A percentile compares a stretch with the other conserved stretches of the same genome.
Evolutionary conservation across 371 early-diverging fungal species (phyloP).

Genomic region (Mucor circinelloides): DNA sequence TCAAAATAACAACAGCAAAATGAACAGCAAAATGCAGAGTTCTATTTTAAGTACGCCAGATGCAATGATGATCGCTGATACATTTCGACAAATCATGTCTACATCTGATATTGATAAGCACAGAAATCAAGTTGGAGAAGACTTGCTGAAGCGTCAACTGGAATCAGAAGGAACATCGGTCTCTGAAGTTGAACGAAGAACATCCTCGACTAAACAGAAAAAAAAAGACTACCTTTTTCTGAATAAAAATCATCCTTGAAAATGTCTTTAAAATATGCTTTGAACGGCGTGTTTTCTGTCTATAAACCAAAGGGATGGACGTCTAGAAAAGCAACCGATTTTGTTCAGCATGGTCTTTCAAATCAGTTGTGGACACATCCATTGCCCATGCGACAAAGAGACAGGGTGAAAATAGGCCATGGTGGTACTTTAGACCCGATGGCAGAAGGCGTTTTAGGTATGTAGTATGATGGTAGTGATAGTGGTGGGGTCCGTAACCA

Average conservation of each 20-base stretch:
- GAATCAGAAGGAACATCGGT: slow-evolving; percentile 18
- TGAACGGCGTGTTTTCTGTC: slow-evolving; percentile 48
- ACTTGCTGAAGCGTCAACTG: slow-evolving; percentile 13
- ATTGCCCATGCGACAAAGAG: slow-evolving; percentile 7
- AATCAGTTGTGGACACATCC: slow-evolving; percentile 12
- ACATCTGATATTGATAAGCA: slow-evolving; percentile 1
- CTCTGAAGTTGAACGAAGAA: slow-evolving; percentile 15
- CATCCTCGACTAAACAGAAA: slow-evolving; percentile 6
- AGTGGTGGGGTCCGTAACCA: background rate
- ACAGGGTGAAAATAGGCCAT: slow-evolving; percentile 52
- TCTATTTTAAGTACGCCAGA: slow-evolving; percentile 22
- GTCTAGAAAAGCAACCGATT: slow-evolving; percentile 42
- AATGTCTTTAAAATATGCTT: slow-evolving; percentile 15
- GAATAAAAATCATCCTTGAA: background rate
- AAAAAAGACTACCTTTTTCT: background rate
- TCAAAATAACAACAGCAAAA: background rate
- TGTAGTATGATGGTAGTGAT: background rate
- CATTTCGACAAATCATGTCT: slow-evolving; percentile 21
- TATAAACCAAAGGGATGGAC: slow-evolving; percentile 50
- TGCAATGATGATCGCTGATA: slow-evolving; percentile 22
- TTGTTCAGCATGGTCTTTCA: slow-evolving; percentile 31
- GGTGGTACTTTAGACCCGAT: slow-evolving; percentile 62
- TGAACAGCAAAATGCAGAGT: background rate
- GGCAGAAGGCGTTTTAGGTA: slow-evolving; percentile 56
- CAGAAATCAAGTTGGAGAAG: slow-evolving; percentile 11